phyloP scores from a whole-genome alignment of 2,329 filamentous ascomycete genomes.

The Colletotrichum falcatum region DNA sequence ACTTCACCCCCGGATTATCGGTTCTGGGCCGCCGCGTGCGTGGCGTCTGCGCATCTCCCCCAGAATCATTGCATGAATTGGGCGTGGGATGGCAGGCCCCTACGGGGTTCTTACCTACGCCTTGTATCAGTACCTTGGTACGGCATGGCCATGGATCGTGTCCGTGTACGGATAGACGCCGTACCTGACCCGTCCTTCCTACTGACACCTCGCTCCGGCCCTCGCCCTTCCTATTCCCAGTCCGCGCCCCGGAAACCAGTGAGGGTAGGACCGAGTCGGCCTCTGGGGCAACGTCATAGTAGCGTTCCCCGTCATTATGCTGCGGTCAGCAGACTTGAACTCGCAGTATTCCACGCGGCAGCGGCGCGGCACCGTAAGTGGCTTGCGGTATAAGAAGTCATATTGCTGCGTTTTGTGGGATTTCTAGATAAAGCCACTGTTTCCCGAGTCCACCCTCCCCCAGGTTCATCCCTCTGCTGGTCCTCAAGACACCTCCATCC shows the following conservation, averaged over 20 bases:
- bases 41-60: slow-evolving; percentile 23
- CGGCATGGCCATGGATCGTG: slow-evolving; percentile 8
- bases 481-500: not conserved
- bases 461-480: not conserved
- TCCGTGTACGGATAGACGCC: slow-evolving; percentile 13
- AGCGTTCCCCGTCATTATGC: slow-evolving; percentile 16
- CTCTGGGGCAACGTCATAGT: slow-evolving; percentile 37
- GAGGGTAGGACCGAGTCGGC: slow-evolving; percentile 31
- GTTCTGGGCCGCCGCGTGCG: slow-evolving; percentile 20
- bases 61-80: not conserved
- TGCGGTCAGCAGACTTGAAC: slow-evolving; percentile 27
- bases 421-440: slow-evolving; percentile 4
- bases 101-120: too few relatives aligned
- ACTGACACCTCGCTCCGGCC: slow-evolving; percentile 17
- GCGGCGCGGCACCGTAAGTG: slow-evolving; percentile 5
- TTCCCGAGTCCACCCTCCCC: too few relatives aligned
- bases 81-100: not conserved
- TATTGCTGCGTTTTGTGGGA: slow-evolving; percentile 8
- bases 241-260: slow-evolving; percentile 33
- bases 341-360: not conserved
- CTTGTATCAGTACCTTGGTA: too few relatives aligned
- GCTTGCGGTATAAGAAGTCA: slow-evolving; percentile 38
- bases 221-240: slow-evolving; percentile 7
- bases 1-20: slow-evolving; percentile 31
- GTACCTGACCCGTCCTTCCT: slow-evolving; percentile 9